Conservation (phyloP, 306 rosid species). For the Lathyrus oleraceus region DNA sequence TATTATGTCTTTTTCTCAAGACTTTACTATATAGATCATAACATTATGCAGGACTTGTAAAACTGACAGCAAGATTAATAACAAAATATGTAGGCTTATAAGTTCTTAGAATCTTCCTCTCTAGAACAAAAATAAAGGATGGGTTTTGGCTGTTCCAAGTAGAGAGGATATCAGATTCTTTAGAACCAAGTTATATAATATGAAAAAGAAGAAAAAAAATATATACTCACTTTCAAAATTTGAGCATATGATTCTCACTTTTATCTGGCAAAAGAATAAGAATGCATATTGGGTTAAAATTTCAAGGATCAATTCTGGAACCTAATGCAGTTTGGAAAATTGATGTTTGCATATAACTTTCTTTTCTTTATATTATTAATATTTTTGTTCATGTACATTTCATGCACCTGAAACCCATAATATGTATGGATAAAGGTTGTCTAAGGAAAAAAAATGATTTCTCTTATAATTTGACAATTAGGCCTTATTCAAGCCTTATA, state of each 20-base stretch:
- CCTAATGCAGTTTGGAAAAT: constrained; percentile 54
- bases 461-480: background rate
- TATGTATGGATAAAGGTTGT: constrained; percentile 30
- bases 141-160: constrained; percentile 54
- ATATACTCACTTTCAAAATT: constrained; percentile 42
- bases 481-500: background rate
- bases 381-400: constrained; percentile 28
- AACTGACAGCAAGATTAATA: constrained; percentile 42
- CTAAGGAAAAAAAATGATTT: constrained; percentile 18
- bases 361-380: constrained; percentile 6
- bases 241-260: constrained; percentile 79
- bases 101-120: constrained; percentile 57
- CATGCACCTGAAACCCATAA: constrained; percentile 31
- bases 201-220: background rate
- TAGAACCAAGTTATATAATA: constrained; percentile 41
- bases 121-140: constrained; percentile 38
- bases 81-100: constrained; percentile 34
- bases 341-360: constrained; percentile 36
- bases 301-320: constrained; percentile 63
- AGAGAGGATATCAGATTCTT: constrained; percentile 59
- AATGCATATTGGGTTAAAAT: constrained; percentile 42
- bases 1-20: constrained; percentile 47
- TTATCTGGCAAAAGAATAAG: constrained; percentile 57
- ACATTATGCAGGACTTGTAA: constrained; percentile 36
- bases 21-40: constrained; percentile 36